Percentiles rank a stretch among this genome's conserved stretches.
These are phyloP conservation scores for Barnettozyma hawaiiensis DNA, from an alignment of 1,139 yeast species.

Conservation along the genomic window DNA sequence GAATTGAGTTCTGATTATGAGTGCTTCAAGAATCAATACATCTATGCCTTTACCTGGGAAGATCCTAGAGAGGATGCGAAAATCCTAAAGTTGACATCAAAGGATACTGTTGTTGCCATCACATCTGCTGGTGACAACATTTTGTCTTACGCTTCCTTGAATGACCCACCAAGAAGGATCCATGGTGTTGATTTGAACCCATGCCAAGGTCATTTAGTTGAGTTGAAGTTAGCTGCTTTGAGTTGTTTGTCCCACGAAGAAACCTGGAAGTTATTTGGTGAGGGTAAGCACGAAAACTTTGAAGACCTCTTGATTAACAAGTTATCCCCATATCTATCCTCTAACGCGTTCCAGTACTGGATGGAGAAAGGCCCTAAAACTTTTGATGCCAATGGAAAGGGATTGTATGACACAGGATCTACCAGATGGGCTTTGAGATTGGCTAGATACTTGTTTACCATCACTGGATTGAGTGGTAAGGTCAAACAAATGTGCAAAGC, in stretches of 20 bases:
- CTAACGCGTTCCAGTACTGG: conserved; percentile 82
- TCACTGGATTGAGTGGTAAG: conserved; percentile 48
- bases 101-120: conserved; percentile 73
- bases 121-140: conserved; percentile 86
- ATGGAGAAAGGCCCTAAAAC: conserved; percentile 53
- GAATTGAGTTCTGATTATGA: conserved; percentile 61
- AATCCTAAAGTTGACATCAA: conserved; percentile 52
- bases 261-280: conserved; percentile 71
- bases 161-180: conserved; percentile 66
- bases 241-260: conserved; percentile 53
- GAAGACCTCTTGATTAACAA: conserved; percentile 46
- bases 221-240: conserved; percentile 69
- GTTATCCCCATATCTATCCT: conserved; percentile 65
- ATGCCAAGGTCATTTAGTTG: conserved; percentile 72
- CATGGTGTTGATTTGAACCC: conserved; percentile 88
- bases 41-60: conserved; percentile 88
- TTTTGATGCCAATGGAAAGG: conserved; percentile 48
- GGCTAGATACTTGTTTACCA: conserved; percentile 52
- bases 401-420: conserved; percentile 75
- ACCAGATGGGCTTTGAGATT: conserved; percentile 80
- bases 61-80: conserved; percentile 78
- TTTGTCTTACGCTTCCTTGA: conserved; percentile 61
- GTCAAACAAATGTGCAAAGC: conserved; percentile 55
- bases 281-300: conserved; percentile 57
- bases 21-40: conserved; percentile 72